Evolutionary conservation across 2,329 filamentous ascomycete genomes (phyloP), one percentile per base, ranked within the genome.

Genomic region (Botrytis paeoniae): DNA sequence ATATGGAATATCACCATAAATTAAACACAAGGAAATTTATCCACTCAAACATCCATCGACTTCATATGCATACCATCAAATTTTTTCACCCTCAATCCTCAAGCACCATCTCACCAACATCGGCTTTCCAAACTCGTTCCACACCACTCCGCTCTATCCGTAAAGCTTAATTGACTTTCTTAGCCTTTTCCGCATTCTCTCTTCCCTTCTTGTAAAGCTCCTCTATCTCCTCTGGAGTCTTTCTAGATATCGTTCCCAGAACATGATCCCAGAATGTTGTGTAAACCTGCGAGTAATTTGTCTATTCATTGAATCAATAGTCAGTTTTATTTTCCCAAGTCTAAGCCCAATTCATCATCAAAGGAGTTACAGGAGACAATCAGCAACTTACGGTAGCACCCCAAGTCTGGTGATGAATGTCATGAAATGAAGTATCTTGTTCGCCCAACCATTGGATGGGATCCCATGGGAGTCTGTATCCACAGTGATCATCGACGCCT

Each of bases 401-500:
- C 69, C 72, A 73, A 45, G 45, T 66, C 20, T 73, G 72, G n/a
- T 73, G 72, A 68, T 73, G 72, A 0, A 73, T 43, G 9, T 71
- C 72, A 37, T 73, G 72, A 37, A 66, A 73, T 18, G 48, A 60
- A 51, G 59, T 70, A 8, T 35, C 69, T 70, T 70, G 69, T 64
- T 70, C 69, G n/a, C 69, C 69, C 25, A 70, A 32, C 59, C 69
- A 64, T 41, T 70, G 69, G 4, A 64, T 43, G 6, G 95, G 95
- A 81, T 98, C 95, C 89, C 92, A 97, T 3, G 95, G 95, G 75
- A 98, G 91, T 20, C 89, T 87, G 81, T 98, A 98, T 76, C 95
- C 95, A 82, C 94, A 97, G 84, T 98, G 95, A 81, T 98, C 95
- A 80, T 97, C 94, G 45, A 98, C 93, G 0, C 95, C 98, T 86